Evolutionary conservation across 2,329 filamentous ascomycete genomes (phyloP), one percentile per base, ranked within the genome.

Genomic region (Penicillium expansum): DNA sequence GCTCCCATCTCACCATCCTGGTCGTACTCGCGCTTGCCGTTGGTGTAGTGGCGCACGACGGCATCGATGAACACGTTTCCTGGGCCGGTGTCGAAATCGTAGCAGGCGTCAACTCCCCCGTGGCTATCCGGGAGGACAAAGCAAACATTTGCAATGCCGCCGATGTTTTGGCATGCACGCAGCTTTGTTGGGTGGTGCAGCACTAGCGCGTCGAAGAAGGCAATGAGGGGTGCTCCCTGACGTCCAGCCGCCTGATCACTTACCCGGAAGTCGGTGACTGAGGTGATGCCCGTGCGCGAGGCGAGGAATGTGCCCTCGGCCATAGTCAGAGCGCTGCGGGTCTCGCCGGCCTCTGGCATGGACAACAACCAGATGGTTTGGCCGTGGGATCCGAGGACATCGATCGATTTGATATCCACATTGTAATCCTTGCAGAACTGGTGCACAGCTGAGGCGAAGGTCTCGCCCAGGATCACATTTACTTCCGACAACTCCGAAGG

Each of bases 81-180:
- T 3, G 82, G 82, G 14, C 83, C 83, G 4, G 81, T 83, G 62
- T 83, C 79, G 58, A 83, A 82, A 63, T 83, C 80, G 62, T 78
- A 79, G 56, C 74, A 77, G 44, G 74, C 71, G 57, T 73, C 67
- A 1, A 64, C 60, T 3, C 63, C 63, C 20, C 63, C 63, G 32
- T 65, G 62, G 11, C 38, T 63, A 4, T 65, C 63, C 0, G 62
- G 63, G 9, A 62, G 60, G n/a, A 65, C 59, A n/a, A 65, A 85
- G 71, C 80, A 86, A 24, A 86, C 80, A 61, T 83, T 86, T 30
- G 80, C 81, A 41, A 86, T 84, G 32, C 83, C 83, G 49, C 82
- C 82, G 52, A 86, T 85, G 64, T 86, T 85, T 65, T 86, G 82
- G 67, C 83, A 85, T 2, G 81, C 82, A 27, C 84, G 79, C 8